Evolutionary conservation across 2,329 filamentous ascomycete genomes (phyloP).

Genomic region (Ophioceras dolichostomum): DNA sequence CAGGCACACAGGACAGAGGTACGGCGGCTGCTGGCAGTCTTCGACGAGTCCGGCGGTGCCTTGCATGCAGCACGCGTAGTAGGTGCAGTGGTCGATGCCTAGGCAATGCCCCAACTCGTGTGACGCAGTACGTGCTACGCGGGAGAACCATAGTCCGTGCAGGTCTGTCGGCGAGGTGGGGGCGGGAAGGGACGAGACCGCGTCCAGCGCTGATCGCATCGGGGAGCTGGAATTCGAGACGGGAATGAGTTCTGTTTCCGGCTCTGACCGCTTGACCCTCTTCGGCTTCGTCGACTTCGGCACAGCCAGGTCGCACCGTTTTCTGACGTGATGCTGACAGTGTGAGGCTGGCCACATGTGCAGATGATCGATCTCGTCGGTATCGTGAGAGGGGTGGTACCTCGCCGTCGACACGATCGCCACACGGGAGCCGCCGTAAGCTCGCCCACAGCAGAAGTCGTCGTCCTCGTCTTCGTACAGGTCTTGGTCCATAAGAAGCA

Average conservation of each 20-base stretch:
- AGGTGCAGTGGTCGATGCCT: slow-evolving; percentile 52
- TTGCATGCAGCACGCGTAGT: slow-evolving; percentile 55
- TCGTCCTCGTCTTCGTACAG: slow-evolving; percentile 54
- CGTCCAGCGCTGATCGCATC: neutral
- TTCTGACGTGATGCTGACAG: slow-evolving; percentile 37
- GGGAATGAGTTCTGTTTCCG: neutral
- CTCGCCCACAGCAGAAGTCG: slow-evolving; percentile 53
- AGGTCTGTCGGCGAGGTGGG: slow-evolving; percentile 14
- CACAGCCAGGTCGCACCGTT: slow-evolving; percentile 15
- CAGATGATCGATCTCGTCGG: slow-evolving; percentile 23
- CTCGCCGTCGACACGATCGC: slow-evolving; percentile 49
- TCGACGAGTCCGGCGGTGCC: slow-evolving; percentile 42
- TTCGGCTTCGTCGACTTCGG: no score
- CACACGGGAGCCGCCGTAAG: slow-evolving; percentile 52
- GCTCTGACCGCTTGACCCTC: no score
- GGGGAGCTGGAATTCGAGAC: neutral
- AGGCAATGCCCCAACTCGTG: slow-evolving; percentile 61
- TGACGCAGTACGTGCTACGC: slow-evolving; percentile 42
- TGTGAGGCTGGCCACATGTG: slow-evolving; percentile 57
- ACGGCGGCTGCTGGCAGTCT: slow-evolving; percentile 50
- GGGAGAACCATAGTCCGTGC: slow-evolving; percentile 42
- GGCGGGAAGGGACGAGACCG: slow-evolving; percentile 2
- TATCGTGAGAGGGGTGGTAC: slow-evolving; percentile 41
- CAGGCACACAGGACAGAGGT: slow-evolving; percentile 47
- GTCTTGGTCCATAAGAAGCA: slow-evolving; percentile 48